phyloP scores from a whole-genome alignment of 129 eudicot species.

The Tagetes patula region DNA sequence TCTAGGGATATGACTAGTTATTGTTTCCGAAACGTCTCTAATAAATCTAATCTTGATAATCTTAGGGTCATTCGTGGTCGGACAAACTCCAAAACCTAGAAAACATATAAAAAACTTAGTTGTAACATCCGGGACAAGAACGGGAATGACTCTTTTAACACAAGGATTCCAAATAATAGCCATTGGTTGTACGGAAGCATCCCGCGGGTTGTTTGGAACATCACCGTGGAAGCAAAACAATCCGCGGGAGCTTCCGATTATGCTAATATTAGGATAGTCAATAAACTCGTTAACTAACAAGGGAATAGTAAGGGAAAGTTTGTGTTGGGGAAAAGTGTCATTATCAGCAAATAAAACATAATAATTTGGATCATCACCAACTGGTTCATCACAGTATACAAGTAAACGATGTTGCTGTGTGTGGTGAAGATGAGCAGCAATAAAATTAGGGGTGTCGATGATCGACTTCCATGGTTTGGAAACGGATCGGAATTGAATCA shows the following conservation, averaged over 20 bases:
- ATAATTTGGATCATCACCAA: neutral
- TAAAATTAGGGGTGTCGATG: neutral
- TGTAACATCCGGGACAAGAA: neutral
- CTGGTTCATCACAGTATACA: neutral
- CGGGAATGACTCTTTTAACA: neutral
- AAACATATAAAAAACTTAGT: fast-evolving
- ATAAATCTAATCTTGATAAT: neutral
- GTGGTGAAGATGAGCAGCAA: neutral
- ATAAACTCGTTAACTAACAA: neutral
- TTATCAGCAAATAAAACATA: slow-evolving; percentile 7
- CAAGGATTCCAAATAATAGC: slow-evolving; percentile 24
- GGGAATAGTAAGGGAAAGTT: neutral
- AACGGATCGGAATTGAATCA: neutral
- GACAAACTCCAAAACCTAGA: slow-evolving; percentile 17
- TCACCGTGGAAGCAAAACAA: slow-evolving; percentile 1
- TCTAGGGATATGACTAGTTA: neutral
- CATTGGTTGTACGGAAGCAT: neutral
- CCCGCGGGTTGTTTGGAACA: neutral
- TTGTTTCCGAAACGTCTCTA: neutral
- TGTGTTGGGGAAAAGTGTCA: neutral
- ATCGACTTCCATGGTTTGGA: slow-evolving; percentile 8
- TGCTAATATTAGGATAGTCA: too few species aligned
- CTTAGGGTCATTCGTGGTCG: neutral
- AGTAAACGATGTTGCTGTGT: neutral
- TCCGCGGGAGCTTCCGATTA: neutral